Conservation (phyloP, 768 basidiomycete genomes). For the Auriculariales sp. region DNA sequence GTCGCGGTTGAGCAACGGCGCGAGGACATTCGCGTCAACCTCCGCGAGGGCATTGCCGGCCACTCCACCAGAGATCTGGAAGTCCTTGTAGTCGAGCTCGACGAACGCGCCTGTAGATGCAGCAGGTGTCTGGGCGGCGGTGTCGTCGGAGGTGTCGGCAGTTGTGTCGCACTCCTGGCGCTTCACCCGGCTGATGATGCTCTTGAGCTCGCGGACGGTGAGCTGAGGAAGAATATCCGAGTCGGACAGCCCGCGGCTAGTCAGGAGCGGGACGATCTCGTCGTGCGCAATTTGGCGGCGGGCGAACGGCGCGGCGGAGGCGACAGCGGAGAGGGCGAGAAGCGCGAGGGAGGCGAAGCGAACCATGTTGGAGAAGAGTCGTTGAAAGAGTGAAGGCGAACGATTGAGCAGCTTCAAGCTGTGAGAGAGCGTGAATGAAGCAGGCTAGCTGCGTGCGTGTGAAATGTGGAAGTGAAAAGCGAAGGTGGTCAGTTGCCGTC, state of each 20-base stretch:
- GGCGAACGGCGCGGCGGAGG: neutral
- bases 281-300: too few species aligned
- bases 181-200: neutral
- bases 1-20: slow-evolving; percentile 11
- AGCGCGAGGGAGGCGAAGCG: neutral
- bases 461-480: neutral
- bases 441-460: neutral
- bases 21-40: slow-evolving; percentile 25
- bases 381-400: neutral
- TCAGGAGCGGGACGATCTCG: too few species aligned
- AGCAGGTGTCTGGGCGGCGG: neutral
- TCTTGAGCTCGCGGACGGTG: too few species aligned
- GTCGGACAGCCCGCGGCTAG: too few species aligned
- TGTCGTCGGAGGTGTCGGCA: neutral
- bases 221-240: too few species aligned
- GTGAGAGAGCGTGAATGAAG: too few species aligned
- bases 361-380: neutral
- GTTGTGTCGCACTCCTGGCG: neutral
- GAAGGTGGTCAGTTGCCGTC: neutral
- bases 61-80: slow-evolving; percentile 26
- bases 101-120: neutral
- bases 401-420: neutral
- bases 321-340: neutral
- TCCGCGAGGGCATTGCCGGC: slow-evolving; percentile 21
- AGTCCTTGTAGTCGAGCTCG: slow-evolving; percentile 14